Evolutionary conservation across 2,329 filamentous ascomycete species (phyloP), one percentile per base, ranked within the genome.

Genomic region (Neopestalotiopsis sp.): DNA sequence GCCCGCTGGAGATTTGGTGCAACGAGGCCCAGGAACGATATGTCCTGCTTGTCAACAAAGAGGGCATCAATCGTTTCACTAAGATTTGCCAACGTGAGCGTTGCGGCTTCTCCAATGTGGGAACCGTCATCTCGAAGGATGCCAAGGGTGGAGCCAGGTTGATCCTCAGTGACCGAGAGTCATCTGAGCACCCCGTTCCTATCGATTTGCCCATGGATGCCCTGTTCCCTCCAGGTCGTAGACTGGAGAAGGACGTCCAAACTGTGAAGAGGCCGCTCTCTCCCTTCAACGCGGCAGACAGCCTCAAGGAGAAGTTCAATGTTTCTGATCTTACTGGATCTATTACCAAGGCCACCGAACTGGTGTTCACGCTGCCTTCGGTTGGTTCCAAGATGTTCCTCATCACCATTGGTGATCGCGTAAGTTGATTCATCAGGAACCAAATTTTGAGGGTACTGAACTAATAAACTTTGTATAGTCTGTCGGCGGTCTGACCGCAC

Each of bases 351-450:
- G 94, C 95, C 17, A 89, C 94, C 0, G 90, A 94, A 74, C 86
- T 94, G 70, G 94, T 98, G 2, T 90, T 98, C 67, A 89, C 90
- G 64, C 85, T 98, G 66, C 95, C 96, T 24, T 89, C 95, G 1
- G 96, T 98, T 28, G 95, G 94, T n/a, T 98, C 95, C 28, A 98
- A 98, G 82, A 94, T 92, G 28, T 99, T 98, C 84, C 86, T 99
- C 49, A 98, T 99, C 77, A 98, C 96, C 1, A 99, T 98, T 73
- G 95, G 93, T 64, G 96, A 98, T 80, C 90, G 96, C 71, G 61
- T 64, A 64, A 52, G 61, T 64, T 7, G 20, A 45, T 30, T 49
- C 14, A 32, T 17, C 20, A n/a, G 34, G 13, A 61, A 34, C n/a
- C 10, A 4, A 20, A 38, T 62, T 10, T 17, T 14, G 13, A 10